phyloP scores from a whole-genome alignment of 192 early-diverging fungal species.

The Diversispora eburnea region DNA sequence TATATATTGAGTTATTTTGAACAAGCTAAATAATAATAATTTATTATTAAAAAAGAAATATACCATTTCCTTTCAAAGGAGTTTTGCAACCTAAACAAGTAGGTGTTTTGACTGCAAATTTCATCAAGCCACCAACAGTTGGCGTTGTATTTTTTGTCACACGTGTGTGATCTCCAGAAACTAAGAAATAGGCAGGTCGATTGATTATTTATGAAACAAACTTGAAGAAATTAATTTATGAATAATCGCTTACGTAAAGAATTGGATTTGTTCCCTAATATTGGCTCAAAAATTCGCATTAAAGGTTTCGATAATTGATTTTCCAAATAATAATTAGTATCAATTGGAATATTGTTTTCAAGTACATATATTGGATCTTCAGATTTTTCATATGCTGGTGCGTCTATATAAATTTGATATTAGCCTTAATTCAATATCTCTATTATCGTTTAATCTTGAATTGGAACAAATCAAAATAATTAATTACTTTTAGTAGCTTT shows the following conservation, averaged over 20 bases:
- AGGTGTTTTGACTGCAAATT: conserved; percentile 87
- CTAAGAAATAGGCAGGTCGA: conserved; percentile 32
- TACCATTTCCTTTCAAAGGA: conserved; percentile 65
- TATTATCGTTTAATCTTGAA: background rate
- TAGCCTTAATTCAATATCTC: background rate
- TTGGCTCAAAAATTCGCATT: conserved; percentile 92
- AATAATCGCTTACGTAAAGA: conserved; percentile 59
- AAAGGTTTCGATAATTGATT: conserved; percentile 95
- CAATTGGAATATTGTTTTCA: conserved; percentile 96
- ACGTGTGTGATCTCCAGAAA: conserved; percentile 69
- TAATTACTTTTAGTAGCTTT: conserved; percentile 64
- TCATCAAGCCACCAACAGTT: conserved; percentile 85
- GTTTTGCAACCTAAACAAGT: conserved; percentile 92
- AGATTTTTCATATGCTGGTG: conserved; percentile 93
- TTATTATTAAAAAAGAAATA: background rate
- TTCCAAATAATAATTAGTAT: conserved; percentile 94
- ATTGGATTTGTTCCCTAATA: conserved; percentile 83
- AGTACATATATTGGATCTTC: conserved; percentile 99
- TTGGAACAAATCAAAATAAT: background rate
- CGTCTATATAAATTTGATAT: conserved; percentile 36
- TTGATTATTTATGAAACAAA: background rate
- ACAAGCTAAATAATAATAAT: background rate
- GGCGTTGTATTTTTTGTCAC: conserved; percentile 86
- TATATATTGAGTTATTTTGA: conserved; percentile 13
- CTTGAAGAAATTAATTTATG: background rate